Base-by-base conservation (phyloP, 352 stramenopile species). In the Phytopythium helicoides region DNA sequence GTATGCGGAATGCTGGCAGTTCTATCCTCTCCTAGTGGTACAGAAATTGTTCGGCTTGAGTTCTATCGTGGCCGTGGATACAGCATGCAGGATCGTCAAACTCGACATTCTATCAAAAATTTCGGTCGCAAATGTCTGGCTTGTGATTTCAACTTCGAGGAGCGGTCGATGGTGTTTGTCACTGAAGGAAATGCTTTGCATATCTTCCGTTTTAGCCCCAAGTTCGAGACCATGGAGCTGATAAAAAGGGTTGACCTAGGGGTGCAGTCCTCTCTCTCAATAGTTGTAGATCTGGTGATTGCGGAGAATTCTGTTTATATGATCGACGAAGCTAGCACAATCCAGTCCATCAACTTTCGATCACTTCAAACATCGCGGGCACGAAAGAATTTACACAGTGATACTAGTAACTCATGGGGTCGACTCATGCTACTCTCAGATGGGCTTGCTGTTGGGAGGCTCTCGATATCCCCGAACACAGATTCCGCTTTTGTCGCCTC, bases 391-490 rank as follows among this genome's bases (percentile, higher is more conserved):
- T 5, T 23, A 1, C 10, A 33, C 6, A 1, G 6, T 3, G 15
- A 8, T 2, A 3, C 3, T n/a, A 64, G 21, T 52, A 33, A 52
- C 6, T 60, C n/a, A 0, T 16, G 28, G 22, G 31, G 60, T 5
- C 23, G 39, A 9, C 38, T 73, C 3, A 16, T 69, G 15, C 46
- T 39, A 41, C 56, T 66, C 12, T 54, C 52, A 11, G 64, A 70
- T 12, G 60, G 65, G 16, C 52, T 69, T 8, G 52, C 62, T 0
- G 22, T 73, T 12, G 60, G 47, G 0, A 49, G 60, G 5, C 23
- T 47, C 6, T 36, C 18, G 3, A 0, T 70, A 8, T 38, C 46
- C 4, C 7, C 25, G 22, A 50, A 36, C 52, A 57, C n/a, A n/a
- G n/a, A n/a, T 40, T 60, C 47, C 3, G n/a, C 47, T 6, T 68